Percentiles rank a stretch among this genome's conserved stretches.
phyloP scores from a whole-genome alignment of 1,284 basidiomycete species.

The Boletellus deceptivus region DNA sequence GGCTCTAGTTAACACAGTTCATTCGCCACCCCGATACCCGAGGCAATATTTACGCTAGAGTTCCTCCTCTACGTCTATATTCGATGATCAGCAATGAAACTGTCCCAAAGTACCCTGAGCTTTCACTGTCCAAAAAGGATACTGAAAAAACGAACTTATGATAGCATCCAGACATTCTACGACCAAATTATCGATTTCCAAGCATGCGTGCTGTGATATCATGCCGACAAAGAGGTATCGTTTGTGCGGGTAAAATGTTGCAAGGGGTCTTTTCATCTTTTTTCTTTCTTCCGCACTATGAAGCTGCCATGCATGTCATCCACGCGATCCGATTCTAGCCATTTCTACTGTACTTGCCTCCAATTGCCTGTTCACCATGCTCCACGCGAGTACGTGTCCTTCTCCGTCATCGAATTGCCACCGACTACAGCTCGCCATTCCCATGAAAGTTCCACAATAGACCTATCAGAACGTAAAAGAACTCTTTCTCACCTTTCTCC shows the following conservation, averaged over 20 bases:
- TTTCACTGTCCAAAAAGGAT: not conserved
- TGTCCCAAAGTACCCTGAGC: conserved; percentile 8
- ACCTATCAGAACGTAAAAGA: no score
- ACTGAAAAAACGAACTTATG: conserved; percentile 29
- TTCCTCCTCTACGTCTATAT: conserved; percentile 13
- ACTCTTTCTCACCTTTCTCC: conserved; percentile 16
- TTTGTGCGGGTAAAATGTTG: conserved; percentile 37
- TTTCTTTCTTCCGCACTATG: conserved; percentile 8
- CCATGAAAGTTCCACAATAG: conserved; percentile 1
- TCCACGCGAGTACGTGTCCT: conserved; percentile 24
- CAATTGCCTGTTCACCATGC: conserved; percentile 4
- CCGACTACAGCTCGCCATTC: conserved; percentile 11
- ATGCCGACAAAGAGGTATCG: conserved; percentile 36
- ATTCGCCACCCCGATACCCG: not conserved
- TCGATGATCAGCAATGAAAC: conserved; percentile 25
- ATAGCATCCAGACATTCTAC: conserved; percentile 39
- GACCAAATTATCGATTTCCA: conserved; percentile 38
- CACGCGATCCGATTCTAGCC: not conserved
- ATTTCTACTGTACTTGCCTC: conserved; percentile 9
- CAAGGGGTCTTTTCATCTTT: conserved; percentile 26
- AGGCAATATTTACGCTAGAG: conserved; percentile 4
- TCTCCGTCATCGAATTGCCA: conserved; percentile 28
- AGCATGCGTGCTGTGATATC: conserved; percentile 38
- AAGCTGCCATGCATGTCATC: conserved; percentile 14
- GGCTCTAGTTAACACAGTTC: conserved; percentile 20